Conservation (phyloP, 371 early-diverging fungal genomes). For the Apophysomyces elegans region DNA sequence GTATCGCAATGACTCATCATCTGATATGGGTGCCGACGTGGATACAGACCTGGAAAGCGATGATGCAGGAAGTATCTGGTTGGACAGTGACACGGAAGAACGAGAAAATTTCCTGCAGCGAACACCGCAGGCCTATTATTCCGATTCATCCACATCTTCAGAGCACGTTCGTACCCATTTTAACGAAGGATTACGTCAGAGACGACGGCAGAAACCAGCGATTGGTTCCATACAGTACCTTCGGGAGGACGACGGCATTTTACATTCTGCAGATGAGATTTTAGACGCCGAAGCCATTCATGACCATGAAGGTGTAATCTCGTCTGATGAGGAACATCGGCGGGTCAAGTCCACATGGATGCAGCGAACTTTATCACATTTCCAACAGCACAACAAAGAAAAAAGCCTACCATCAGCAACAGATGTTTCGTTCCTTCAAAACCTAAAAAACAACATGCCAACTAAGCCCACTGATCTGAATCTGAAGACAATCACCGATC, state of each 20-base stretch:
- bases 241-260: conserved; percentile 19
- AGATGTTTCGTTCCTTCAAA: conserved; percentile 40
- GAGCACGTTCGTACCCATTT: not conserved
- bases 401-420: conserved; percentile 18
- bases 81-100: conserved; percentile 30
- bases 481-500: conserved; percentile 43
- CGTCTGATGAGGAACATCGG: conserved; percentile 25
- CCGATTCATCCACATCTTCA: conserved; percentile 32
- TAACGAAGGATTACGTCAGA: conserved; percentile 31
- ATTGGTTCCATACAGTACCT: conserved; percentile 35
- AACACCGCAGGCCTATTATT: conserved; percentile 17
- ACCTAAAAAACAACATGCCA: conserved; percentile 49
- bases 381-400: conserved; percentile 30
- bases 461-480: conserved; percentile 39
- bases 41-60: conserved; percentile 29
- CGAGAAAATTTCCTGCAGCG: not conserved
- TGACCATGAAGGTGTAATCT: conserved; percentile 16
- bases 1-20: conserved; percentile 21
- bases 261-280: conserved; percentile 25
- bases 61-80: conserved; percentile 24
- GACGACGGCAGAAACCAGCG: conserved; percentile 18
- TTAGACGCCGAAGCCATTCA: conserved; percentile 23
- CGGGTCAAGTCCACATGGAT: conserved; percentile 42
- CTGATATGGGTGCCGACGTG: conserved; percentile 44
- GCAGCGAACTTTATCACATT: conserved; percentile 50